These are phyloP conservation scores for Vitellaria paradoxa DNA, from an alignment of 179 eudicot species.

Conservation along the genomic window DNA sequence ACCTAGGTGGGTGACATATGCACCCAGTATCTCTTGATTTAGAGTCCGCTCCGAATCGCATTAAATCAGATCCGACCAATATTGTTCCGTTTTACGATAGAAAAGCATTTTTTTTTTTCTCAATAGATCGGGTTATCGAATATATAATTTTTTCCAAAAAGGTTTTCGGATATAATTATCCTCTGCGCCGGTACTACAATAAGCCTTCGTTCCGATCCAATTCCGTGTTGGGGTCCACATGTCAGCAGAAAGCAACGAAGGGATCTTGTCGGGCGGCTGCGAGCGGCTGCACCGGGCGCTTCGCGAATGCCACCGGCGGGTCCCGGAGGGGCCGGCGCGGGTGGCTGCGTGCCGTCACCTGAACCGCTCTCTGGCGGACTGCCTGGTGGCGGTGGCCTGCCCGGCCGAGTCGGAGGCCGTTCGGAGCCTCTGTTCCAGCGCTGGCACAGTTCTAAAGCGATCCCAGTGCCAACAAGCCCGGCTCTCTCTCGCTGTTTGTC, in stretches of 20 bases:
- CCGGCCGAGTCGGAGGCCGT: constrained; percentile 74
- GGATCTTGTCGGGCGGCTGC: constrained; percentile 29
- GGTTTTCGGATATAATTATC: too few species aligned
- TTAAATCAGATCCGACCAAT: too few species aligned
- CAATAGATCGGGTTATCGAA: too few species aligned
- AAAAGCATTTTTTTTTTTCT: too few species aligned
- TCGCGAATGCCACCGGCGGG: constrained; percentile 63
- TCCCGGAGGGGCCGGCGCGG: constrained; percentile 43
- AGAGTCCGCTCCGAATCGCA: too few species aligned
- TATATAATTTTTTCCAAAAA: too few species aligned
- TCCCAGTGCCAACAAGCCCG: constrained; percentile 84
- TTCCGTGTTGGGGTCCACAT: too few species aligned
- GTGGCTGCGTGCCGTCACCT: constrained; percentile 71
- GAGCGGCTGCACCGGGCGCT: constrained; percentile 58
- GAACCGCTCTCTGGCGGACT: constrained; percentile 70
- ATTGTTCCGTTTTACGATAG: too few species aligned
- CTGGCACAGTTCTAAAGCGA: constrained; percentile 82
- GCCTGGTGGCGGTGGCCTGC: constrained; percentile 58
- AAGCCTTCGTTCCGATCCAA: too few species aligned
- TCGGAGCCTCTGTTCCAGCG: constrained; percentile 70
- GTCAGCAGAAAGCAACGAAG: not conserved
- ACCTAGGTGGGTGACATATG: too few species aligned
- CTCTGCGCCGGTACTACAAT: too few species aligned
- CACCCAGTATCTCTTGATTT: too few species aligned
- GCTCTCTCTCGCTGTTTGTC: constrained; percentile 71